Evolutionary conservation across 208 protist species (phyloP).

Genomic region (Wallacemonas sp.): DNA sequence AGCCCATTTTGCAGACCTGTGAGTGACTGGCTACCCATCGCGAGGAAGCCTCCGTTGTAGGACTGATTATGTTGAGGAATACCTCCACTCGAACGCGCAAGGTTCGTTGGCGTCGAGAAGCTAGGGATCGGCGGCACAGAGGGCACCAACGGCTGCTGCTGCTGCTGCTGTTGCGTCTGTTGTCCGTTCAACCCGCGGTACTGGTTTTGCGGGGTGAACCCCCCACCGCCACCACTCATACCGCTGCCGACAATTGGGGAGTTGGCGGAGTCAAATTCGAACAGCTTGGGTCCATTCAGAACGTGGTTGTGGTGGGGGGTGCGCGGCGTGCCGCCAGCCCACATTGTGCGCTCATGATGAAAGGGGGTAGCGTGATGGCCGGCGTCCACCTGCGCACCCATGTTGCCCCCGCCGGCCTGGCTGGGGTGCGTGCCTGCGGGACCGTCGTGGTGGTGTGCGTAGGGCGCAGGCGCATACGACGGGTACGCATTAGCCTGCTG

Average conservation of each 20-base stretch:
- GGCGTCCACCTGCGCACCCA: neutral
- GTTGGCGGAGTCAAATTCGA: slow-evolving; percentile 10
- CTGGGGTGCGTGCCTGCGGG: neutral
- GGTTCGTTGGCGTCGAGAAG: slow-evolving; percentile 4
- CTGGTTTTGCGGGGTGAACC: neutral
- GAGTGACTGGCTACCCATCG: neutral
- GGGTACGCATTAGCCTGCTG: too few species aligned
- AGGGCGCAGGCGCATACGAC: too few species aligned
- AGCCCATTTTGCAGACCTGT: neutral
- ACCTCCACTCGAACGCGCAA: neutral
- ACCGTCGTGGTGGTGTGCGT: neutral
- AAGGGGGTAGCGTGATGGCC: slow-evolving; percentile 13
- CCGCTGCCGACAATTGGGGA: neutral
- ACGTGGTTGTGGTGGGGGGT: slow-evolving; percentile 10
- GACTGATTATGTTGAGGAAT: neutral
- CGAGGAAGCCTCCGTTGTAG: neutral
- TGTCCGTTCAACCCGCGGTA: neutral
- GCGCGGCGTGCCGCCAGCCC: slow-evolving; percentile 9
- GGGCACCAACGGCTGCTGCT: neutral
- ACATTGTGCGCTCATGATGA: neutral
- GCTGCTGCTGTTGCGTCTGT: neutral
- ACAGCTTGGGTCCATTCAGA: neutral
- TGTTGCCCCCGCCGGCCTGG: neutral
- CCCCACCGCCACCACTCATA: neutral
- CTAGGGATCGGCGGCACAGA: slow-evolving; percentile 2